Evolutionary conservation across 192 early-diverging fungal genomes (phyloP).

Genomic region (Rhizophagus prolifer): DNA sequence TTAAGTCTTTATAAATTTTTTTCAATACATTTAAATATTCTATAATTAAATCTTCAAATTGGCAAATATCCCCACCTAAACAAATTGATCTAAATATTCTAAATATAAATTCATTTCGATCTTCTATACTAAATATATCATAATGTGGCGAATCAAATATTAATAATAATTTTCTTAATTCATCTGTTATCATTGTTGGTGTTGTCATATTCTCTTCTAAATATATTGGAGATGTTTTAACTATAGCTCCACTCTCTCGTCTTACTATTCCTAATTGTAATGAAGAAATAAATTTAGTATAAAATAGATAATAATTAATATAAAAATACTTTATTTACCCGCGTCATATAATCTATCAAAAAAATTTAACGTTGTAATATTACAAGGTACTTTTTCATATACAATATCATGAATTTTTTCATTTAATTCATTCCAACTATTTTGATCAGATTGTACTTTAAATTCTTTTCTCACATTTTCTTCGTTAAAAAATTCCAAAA

Average conservation of each 20-base stretch:
- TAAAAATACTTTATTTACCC: neutral
- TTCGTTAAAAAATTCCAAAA: neutral
- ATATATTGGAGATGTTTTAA: neutral
- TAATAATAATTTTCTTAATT: neutral
- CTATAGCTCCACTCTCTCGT: neutral
- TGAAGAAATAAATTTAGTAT: neutral
- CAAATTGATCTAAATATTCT: neutral
- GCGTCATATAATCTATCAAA: slow-evolving; percentile 4
- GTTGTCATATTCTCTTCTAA: neutral
- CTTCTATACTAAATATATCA: neutral
- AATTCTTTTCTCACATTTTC: neutral
- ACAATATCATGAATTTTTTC: neutral
- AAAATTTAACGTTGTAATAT: neutral
- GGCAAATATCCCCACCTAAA: neutral
- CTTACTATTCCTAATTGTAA: neutral
- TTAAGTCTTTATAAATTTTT: slow-evolving; percentile 9
- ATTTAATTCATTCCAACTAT: neutral
- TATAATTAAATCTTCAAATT: neutral
- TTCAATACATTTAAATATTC: neutral
- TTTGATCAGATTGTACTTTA: neutral
- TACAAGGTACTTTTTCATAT: neutral
- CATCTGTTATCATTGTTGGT: neutral
- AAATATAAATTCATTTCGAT: slow-evolving; percentile 10
- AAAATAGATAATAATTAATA: neutral
- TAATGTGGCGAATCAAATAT: neutral